Percentiles rank a stretch among this genome's conserved stretches.
Conservation (phyloP, 1,284 basidiomycete genomes). For the Trametes sp. region DNA sequence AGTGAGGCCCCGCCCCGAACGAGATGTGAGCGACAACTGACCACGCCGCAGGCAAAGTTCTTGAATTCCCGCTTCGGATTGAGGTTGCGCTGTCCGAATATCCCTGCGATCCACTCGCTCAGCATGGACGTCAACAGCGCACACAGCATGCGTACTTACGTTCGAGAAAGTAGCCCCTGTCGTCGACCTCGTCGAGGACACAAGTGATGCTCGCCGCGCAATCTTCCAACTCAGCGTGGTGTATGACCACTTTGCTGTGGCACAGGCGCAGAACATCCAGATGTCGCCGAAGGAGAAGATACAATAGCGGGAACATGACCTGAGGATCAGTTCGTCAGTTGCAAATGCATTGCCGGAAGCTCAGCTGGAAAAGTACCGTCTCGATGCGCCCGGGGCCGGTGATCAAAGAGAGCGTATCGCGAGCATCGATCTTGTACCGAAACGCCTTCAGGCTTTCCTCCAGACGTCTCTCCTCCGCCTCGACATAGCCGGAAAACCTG, state of each 20-base stretch:
- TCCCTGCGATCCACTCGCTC: slow-evolving; percentile 36
- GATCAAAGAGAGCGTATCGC: slow-evolving; percentile 36
- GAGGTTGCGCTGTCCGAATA: slow-evolving; percentile 44
- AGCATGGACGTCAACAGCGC: background rate
- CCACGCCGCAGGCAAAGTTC: slow-evolving; percentile 39
- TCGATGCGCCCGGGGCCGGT: slow-evolving; percentile 37
- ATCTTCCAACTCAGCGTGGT: background rate
- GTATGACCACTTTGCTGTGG: background rate
- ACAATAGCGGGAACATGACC: background rate
- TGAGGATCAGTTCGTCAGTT: background rate
- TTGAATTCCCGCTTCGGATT: slow-evolving; percentile 39
- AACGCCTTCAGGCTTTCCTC: slow-evolving; percentile 31
- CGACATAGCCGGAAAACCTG: slow-evolving; percentile 34
- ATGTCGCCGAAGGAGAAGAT: background rate
- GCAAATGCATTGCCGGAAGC: too few species aligned
- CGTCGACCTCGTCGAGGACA: background rate
- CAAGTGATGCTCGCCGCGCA: background rate
- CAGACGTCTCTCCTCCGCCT: slow-evolving; percentile 37
- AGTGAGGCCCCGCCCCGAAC: background rate
- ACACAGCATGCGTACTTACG: background rate
- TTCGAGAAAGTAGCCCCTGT: background rate
- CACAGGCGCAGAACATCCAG: slow-evolving; percentile 4
- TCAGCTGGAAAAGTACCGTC: slow-evolving; percentile 32
- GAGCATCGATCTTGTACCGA: slow-evolving; percentile 38
- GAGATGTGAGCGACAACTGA: background rate